A percentile compares a stretch with the other conserved stretches of the same genome.
Conservation (phyloP, 2,329 filamentous ascomycete species). For the Cryphonectria japonica region DNA sequence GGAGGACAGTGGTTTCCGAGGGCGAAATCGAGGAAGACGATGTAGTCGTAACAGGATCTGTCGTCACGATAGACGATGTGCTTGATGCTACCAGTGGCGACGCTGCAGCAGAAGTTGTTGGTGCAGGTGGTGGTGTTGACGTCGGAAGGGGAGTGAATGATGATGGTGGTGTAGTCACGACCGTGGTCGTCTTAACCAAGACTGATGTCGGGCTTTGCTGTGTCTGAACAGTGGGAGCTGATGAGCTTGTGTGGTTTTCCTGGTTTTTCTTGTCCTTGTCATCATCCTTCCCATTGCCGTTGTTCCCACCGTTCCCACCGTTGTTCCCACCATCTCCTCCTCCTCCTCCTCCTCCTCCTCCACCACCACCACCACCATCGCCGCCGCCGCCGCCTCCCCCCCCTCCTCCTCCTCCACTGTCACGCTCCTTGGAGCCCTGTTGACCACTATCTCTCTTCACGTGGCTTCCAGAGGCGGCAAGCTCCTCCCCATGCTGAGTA, state of each 20-base stretch:
- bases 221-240: neutral
- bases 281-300: neutral
- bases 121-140: neutral
- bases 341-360: neutral
- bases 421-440: neutral
- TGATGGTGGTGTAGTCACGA: neutral
- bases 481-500: neutral
- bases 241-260: neutral
- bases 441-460: neutral
- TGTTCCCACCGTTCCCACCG: neutral
- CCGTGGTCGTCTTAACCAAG: neutral
- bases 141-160: neutral
- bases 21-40: neutral
- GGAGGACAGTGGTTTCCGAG: neutral
- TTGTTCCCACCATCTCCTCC: neutral
- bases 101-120: neutral
- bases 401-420: neutral
- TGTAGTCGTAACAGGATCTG: neutral
- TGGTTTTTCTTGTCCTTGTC: constrained; percentile 2
- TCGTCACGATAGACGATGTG: neutral
- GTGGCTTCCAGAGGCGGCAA: neutral
- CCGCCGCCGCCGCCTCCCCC: neutral
- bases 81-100: neutral
- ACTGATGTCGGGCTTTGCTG: neutral
- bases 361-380: neutral